Base-by-base conservation (phyloP, 163 green algal genomes). In the Scenedesmus sp. region DNA sequence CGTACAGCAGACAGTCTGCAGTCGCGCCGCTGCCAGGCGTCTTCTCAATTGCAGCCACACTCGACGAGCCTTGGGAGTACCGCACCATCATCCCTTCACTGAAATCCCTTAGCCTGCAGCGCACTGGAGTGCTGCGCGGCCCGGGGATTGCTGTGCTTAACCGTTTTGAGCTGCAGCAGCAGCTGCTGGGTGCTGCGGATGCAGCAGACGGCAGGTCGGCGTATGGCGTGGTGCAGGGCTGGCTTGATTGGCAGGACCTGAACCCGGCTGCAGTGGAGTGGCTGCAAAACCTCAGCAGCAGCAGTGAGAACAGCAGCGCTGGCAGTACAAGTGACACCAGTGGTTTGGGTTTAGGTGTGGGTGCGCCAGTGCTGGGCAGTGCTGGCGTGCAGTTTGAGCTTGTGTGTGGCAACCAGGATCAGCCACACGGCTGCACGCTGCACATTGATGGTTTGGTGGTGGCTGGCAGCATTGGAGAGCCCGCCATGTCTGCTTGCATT, bases 321-420 rank as follows among this genome's bases (percentile, higher is more conserved):
- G 34, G 34, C 34, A 46, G 34, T 46, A 46, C 34, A 46, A 46
- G 34, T 46, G 34, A 46, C 34, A 46, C 34, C 34, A 46, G 34
- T 46, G 74, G n/a, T n/a, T 15, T 34, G 70, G 79, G 59, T 16
- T 20, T 54, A 70, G 52, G 56, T 5, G 26, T 81, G 26, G 60
- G 60, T 3, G 15, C 4, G 3, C 10, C 16, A 52, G 84, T 56
- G 84, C 8, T 54, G 26, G 84, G 34, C 1, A 55, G n/a, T 54
- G 76, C 62, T 16, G 89, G 89, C 20, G 89, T 88, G 82, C 89
- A 88, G 64, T 92, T 92, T 84, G 46, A 92, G 89, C 52, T 92
- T 12, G 16, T 26, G 4, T 92, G 89, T 70, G 62, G 23, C 46
- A 77, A 18, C 26, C 7, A 15, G 5, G 85, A 84, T 9, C 56